Conservation (phyloP, 768 basidiomycete genomes). For the Amanita rubescens region DNA sequence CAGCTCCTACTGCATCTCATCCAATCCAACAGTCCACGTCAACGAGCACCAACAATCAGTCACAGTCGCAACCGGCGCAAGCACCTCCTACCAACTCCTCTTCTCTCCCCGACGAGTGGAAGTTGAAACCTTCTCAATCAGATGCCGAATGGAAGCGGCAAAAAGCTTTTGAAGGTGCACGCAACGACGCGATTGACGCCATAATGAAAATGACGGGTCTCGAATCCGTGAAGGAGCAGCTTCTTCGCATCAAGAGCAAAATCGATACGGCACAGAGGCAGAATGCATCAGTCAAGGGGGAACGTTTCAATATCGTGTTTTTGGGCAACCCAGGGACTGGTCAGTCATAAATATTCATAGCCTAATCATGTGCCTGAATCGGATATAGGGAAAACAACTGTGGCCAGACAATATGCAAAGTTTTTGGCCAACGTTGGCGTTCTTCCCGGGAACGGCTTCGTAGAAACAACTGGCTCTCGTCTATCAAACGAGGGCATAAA, state of each 20-base stretch:
- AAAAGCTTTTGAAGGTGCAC: slow-evolving; percentile 46
- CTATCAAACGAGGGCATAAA: slow-evolving; percentile 50
- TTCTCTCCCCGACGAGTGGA: slow-evolving; percentile 2
- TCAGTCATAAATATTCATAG: slow-evolving; percentile 18
- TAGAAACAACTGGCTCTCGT: slow-evolving; percentile 58
- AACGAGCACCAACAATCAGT: not conserved
- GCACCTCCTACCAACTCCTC: not conserved
- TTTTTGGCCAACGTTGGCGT: slow-evolving; percentile 50
- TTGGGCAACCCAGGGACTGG: slow-evolving; percentile 74
- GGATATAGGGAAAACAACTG: slow-evolving; percentile 58
- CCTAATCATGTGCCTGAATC: not conserved
- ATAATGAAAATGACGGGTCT: slow-evolving; percentile 68
- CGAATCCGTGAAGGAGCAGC: slow-evolving; percentile 53
- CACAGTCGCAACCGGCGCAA: not conserved
- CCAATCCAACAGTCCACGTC: not conserved
- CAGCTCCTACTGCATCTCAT: not conserved
- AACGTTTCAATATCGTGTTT: slow-evolving; percentile 54
- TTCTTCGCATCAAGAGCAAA: slow-evolving; percentile 52
- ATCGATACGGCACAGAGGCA: slow-evolving; percentile 53
- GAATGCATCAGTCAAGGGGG: slow-evolving; percentile 39
- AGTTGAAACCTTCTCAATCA: slow-evolving; percentile 24
- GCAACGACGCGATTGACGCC: slow-evolving; percentile 48
- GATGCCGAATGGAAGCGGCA: slow-evolving; percentile 49
- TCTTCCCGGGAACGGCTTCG: slow-evolving; percentile 44
- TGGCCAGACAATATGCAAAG: slow-evolving; percentile 56